Evolutionary conservation across 208 protist species (phyloP).

Genomic region (Leishmania gerbilli): DNA sequence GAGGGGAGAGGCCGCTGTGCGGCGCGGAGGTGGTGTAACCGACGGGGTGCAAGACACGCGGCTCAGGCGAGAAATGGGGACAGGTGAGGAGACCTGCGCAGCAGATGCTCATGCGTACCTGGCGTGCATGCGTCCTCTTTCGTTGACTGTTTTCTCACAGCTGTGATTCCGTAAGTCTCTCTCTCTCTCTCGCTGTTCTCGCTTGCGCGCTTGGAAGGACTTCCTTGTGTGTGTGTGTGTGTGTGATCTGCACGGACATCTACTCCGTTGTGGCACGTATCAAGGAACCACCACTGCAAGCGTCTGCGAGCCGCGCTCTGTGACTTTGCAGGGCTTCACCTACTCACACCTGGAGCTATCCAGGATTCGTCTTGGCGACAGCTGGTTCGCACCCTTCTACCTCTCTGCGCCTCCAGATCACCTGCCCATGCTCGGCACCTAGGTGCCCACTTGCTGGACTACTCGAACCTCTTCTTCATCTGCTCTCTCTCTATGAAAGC

Average conservation of each 20-base stretch:
- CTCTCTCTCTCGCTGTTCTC: neutral
- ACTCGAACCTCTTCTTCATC: neutral
- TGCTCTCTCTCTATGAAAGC: neutral
- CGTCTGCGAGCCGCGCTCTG: neutral
- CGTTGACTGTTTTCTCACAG: neutral
- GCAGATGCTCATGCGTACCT: neutral
- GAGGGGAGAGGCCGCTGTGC: neutral
- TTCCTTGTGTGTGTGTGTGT: neutral
- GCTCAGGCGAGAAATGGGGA: neutral
- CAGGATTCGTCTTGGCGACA: neutral
- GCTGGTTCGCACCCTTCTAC: neutral
- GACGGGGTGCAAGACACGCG: neutral
- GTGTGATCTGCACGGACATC: neutral
- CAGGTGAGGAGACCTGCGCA: neutral
- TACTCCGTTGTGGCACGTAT: neutral
- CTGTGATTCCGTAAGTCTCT: neutral
- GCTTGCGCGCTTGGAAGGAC: neutral
- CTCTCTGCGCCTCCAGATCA: neutral
- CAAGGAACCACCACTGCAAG: neutral
- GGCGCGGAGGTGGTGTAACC: neutral
- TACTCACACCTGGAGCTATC: neutral
- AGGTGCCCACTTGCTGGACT: neutral
- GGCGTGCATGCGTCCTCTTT: neutral
- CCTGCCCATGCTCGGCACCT: neutral
- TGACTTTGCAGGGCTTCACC: neutral